phyloP scores from a whole-genome alignment of 2,329 filamentous ascomycete genomes.

The Sporothrix globosa region DNA sequence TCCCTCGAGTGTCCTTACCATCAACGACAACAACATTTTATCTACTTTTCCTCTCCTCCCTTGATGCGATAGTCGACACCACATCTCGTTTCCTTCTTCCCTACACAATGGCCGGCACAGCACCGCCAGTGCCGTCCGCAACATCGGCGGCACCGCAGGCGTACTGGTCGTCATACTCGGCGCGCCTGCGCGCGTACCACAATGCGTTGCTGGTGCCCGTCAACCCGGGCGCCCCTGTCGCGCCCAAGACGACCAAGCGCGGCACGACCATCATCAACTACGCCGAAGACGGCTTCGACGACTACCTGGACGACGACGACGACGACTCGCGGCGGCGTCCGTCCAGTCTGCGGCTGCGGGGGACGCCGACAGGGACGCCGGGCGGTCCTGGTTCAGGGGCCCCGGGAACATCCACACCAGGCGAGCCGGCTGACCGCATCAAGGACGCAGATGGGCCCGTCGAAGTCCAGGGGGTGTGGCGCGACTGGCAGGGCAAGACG shows the following conservation, averaged over 20 bases:
- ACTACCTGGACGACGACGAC: slow-evolving; percentile 67
- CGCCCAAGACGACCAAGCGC: slow-evolving; percentile 88
- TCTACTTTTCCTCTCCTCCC: not conserved
- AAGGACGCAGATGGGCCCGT: slow-evolving; percentile 81
- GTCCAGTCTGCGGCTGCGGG: slow-evolving; percentile 81
- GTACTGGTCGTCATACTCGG: slow-evolving; percentile 88
- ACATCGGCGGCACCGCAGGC: slow-evolving; percentile 68
- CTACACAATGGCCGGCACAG: slow-evolving; percentile 23
- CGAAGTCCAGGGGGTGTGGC: slow-evolving; percentile 85
- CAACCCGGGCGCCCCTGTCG: slow-evolving; percentile 68
- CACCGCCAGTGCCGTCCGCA: slow-evolving; percentile 36
- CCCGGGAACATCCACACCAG: not conserved
- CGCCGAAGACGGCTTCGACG: slow-evolving; percentile 92
- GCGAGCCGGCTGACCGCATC: slow-evolving; percentile 70
- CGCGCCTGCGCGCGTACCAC: slow-evolving; percentile 84
- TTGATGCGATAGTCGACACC: not conserved
- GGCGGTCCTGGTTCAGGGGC: not conserved
- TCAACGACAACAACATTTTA: not conserved
- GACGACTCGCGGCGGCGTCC: slow-evolving; percentile 76
- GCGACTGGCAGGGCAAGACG: slow-evolving; percentile 90
- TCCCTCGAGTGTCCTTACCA: not conserved
- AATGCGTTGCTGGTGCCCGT: slow-evolving; percentile 90
- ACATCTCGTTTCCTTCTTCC: not conserved
- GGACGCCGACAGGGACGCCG: slow-evolving; percentile 65
- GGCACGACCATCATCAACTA: slow-evolving; percentile 98